Conservation (phyloP, 768 basidiomycete genomes). For the Boletus rubropictus region DNA sequence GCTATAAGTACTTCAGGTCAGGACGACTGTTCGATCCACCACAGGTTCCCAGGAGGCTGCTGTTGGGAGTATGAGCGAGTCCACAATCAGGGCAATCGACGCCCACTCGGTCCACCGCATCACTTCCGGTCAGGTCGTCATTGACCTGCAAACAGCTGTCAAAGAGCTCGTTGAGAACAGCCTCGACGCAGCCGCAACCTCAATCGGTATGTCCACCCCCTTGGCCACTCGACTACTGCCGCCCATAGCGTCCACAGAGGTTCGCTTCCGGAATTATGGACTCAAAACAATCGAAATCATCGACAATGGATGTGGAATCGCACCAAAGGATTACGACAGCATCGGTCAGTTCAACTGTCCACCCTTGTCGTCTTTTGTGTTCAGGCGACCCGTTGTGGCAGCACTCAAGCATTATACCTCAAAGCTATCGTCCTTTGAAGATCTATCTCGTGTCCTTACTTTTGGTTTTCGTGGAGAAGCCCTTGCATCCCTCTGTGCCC, state of each 20-base stretch:
- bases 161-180: conserved; percentile 98
- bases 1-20: no score
- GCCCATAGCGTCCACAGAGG: conserved; percentile 46
- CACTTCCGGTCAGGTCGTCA: conserved; percentile 91
- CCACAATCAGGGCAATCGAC: conserved; percentile 60
- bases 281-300: conserved; percentile 77
- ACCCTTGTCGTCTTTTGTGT: background rate
- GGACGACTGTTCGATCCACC: no score
- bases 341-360: conserved; percentile 51
- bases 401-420: conserved; percentile 93
- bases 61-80: background rate
- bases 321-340: conserved; percentile 65
- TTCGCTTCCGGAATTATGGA: conserved; percentile 86
- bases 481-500: conserved; percentile 84
- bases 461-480: conserved; percentile 98
- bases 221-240: background rate
- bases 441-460: conserved; percentile 65
- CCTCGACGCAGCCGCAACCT: conserved; percentile 85
- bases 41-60: background rate
- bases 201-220: conserved; percentile 54
- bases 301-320: conserved; percentile 90
- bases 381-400: conserved; percentile 24
- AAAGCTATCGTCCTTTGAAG: conserved; percentile 72
- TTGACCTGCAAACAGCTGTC: conserved; percentile 88
- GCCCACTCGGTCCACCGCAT: conserved; percentile 75